Evolutionary conservation across 2,329 filamentous ascomycete species (phyloP).

Genomic region (Amesomyces nigricolor): DNA sequence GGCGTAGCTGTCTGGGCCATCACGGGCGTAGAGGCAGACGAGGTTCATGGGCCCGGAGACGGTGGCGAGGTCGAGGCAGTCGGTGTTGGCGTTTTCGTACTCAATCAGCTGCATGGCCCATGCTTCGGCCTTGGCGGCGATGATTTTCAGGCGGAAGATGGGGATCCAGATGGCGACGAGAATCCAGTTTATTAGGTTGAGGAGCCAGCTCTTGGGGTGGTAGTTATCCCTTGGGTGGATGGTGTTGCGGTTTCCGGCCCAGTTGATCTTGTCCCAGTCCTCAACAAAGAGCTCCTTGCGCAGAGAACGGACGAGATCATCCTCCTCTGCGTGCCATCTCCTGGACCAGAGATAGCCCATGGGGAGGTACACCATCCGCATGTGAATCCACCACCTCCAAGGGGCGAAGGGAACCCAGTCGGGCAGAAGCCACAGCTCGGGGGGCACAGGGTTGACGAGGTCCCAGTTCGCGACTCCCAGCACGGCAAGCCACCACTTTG

Average conservation of each 20-base stretch:
- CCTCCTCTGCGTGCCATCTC: slow-evolving; percentile 70
- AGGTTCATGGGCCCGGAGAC: slow-evolving; percentile 90
- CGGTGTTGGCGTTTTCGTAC: slow-evolving; percentile 90
- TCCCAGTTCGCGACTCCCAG: slow-evolving; percentile 84
- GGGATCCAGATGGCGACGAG: slow-evolving; percentile 77
- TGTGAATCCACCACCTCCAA: slow-evolving; percentile 98
- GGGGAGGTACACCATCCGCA: slow-evolving; percentile 89
- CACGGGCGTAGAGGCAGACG: slow-evolving; percentile 76
- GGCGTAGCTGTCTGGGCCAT: slow-evolving; percentile 68
- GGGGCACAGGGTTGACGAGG: slow-evolving; percentile 87
- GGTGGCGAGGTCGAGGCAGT: slow-evolving; percentile 78
- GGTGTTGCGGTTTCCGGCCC: slow-evolving; percentile 70
- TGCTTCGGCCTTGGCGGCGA: slow-evolving; percentile 68
- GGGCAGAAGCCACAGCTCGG: slow-evolving; percentile 87
- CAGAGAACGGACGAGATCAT: slow-evolving; percentile 65
- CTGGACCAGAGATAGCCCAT: slow-evolving; percentile 90
- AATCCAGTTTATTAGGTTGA: slow-evolving; percentile 73
- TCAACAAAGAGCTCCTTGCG: slow-evolving; percentile 78
- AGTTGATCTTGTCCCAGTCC: slow-evolving; percentile 72
- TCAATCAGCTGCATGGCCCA: slow-evolving; percentile 79
- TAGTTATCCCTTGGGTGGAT: slow-evolving; percentile 82
- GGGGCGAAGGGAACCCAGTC: slow-evolving; percentile 87
- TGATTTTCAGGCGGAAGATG: slow-evolving; percentile 59
- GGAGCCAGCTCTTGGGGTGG: slow-evolving; percentile 80
- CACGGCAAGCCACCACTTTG: slow-evolving; percentile 90